These are phyloP conservation scores for Sugiyamaella neomexicana DNA, from an alignment of 1,139 yeast genomes.

Conservation along the genomic window DNA sequence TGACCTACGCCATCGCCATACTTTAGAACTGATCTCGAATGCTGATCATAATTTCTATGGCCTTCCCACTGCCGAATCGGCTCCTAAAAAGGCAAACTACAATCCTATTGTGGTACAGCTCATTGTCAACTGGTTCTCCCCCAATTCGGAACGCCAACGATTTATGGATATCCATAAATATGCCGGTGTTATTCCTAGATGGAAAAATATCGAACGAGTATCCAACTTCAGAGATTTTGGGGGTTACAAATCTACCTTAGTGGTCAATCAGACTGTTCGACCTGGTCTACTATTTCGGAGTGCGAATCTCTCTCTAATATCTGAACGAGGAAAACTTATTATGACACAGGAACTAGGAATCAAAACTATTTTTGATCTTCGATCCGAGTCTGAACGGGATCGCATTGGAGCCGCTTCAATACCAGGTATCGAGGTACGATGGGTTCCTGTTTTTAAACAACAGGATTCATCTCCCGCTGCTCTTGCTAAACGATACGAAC, in stretches of 20 bases:
- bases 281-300: constrained; percentile 61
- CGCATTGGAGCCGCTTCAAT: constrained; percentile 48
- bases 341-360: constrained; percentile 50
- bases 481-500: constrained; percentile 57
- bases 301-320: constrained; percentile 57
- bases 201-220: constrained; percentile 67
- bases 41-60: constrained; percentile 88
- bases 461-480: constrained; percentile 67
- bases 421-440: constrained; percentile 53
- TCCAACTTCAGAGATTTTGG: constrained; percentile 79
- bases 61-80: constrained; percentile 18
- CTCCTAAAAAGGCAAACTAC: constrained; percentile 45
- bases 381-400: constrained; percentile 61
- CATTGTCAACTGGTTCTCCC: constrained; percentile 54
- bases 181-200: constrained; percentile 51
- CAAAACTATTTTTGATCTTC: constrained; percentile 62
- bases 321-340: constrained; percentile 45
- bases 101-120: constrained; percentile 55
- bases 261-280: constrained; percentile 42
- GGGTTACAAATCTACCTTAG: constrained; percentile 54
- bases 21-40: constrained; percentile 55
- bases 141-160: constrained; percentile 53
- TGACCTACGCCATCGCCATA: constrained; percentile 56
- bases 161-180: constrained; percentile 46
- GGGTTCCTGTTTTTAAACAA: constrained; percentile 59